Evolutionary conservation across 2,329 filamentous ascomycete genomes (phyloP), one percentile per base, ranked within the genome.

Genomic region (Penicillium digitatum): DNA sequence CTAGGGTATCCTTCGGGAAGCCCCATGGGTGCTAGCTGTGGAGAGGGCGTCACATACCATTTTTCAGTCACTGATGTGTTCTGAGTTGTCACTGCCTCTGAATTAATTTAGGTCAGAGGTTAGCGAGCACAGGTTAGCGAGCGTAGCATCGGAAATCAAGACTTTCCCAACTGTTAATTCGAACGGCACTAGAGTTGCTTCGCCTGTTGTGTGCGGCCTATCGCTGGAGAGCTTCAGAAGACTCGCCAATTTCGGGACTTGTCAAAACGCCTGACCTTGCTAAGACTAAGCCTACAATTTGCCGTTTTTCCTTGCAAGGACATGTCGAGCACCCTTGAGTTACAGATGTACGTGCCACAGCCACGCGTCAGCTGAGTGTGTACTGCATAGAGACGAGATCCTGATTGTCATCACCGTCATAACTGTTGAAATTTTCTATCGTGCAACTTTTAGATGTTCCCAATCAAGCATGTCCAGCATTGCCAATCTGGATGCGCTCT

Each of bases 401-500:
- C 40, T 32, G 37, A 35, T 52, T 48, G 50, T 57, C 50, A 44
- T 57, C 56, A 40, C 40, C 58, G 48, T 60, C 55, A 52, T 57
- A 32, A 45, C 16, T 12, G 4, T 51, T 45, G 7, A 16, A 16
- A 34, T 32, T 55, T 45, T 55, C 45, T 51, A 55, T 55, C 27
- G 37, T 56, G 16, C 47, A 39, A 22, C 22, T 42, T 53, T 52
- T 51, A 58, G 50, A 44, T 55, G 35, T 40, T n/a, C 27, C 47
- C 24, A 48, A 46, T 53, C 54, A 81, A 53, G 78, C 79, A 55
- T 81, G 79, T 32, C 87, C 90, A 48, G 94, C 91, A 61, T 86
- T 82, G 14, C 94, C 94, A 60, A 95, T 81, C 75, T 99, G 94
- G 61, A 97, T 85, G 65, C 96, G 95, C 76, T 95, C 88, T 3